Conservation (phyloP, 2,329 filamentous ascomycete species). For the Fusarium pseudoanthophilum region DNA sequence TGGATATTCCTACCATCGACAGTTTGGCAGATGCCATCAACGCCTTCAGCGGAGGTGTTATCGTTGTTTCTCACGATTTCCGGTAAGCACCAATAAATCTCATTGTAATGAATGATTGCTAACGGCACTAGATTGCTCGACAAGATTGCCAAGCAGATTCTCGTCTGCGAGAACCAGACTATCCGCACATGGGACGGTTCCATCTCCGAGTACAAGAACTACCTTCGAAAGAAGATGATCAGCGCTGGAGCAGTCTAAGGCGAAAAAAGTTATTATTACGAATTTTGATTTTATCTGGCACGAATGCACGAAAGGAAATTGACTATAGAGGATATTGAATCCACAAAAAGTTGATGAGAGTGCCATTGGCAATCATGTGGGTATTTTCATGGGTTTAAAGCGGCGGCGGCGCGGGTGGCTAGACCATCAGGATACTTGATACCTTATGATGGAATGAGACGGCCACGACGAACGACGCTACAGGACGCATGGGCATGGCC, state of each 20-base stretch:
- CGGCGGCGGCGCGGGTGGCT: slow-evolving; percentile 37
- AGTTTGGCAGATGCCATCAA: slow-evolving; percentile 98
- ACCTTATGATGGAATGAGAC: slow-evolving; percentile 37
- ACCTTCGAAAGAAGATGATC: slow-evolving; percentile 99
- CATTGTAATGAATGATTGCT: slow-evolving; percentile 6
- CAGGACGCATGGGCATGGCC: slow-evolving; percentile 45
- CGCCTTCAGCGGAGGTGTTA: slow-evolving; percentile 93
- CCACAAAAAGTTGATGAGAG: slow-evolving; percentile 45
- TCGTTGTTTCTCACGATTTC: slow-evolving; percentile 99
- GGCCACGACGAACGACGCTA: slow-evolving; percentile 43
- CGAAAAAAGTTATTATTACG: slow-evolving; percentile 14
- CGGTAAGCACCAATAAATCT: slow-evolving; percentile 67
- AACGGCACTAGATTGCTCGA: slow-evolving; percentile 79
- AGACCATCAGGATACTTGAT: slow-evolving; percentile 43
- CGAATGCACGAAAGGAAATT: slow-evolving; percentile 40
- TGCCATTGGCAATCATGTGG: slow-evolving; percentile 41
- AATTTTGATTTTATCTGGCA: slow-evolving; percentile 35
- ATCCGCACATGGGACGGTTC: slow-evolving; percentile 88
- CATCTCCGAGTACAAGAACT: slow-evolving; percentile 97
- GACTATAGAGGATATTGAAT: slow-evolving; percentile 46
- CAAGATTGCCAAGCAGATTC: slow-evolving; percentile 99
- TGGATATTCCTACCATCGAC: slow-evolving; percentile 99
- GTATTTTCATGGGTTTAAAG: slow-evolving; percentile 46
- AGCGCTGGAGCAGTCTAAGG: slow-evolving; percentile 83
- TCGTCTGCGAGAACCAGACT: slow-evolving; percentile 98